A percentile compares a stretch with the other conserved stretches of the same genome.
These are phyloP conservation scores for Ulota crispa DNA, from an alignment of 225 moss, liverwort and hornwort species.

Conservation along the genomic window DNA sequence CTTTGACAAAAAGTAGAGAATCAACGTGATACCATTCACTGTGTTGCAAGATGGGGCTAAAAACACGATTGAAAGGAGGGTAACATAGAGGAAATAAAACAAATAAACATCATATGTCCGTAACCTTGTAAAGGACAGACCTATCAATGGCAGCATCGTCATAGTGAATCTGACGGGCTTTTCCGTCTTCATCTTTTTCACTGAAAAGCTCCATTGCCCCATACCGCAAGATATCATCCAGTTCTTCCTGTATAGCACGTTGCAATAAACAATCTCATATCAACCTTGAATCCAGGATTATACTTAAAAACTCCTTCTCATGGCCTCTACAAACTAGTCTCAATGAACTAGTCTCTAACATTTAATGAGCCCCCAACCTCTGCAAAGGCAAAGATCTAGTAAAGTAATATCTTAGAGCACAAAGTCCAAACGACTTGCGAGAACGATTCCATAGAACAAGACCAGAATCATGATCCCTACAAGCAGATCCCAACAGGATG, in stretches of 20 bases:
- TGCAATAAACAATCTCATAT: slow-evolving; percentile 2
- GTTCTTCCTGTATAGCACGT: slow-evolving; percentile 65
- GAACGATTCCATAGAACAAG: slow-evolving; percentile 1
- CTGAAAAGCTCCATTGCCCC: slow-evolving; percentile 88
- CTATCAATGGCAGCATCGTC: slow-evolving; percentile 96
- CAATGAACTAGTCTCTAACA: background rate
- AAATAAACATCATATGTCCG: background rate
- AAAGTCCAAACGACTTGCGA: background rate
- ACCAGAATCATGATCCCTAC: background rate
- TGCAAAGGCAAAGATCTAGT: slow-evolving; percentile 1
- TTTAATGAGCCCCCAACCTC: background rate
- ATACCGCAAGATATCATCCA: slow-evolving; percentile 92
- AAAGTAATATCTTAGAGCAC: background rate
- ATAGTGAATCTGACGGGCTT: slow-evolving; percentile 81
- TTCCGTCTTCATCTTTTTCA: slow-evolving; percentile 70
- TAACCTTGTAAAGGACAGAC: slow-evolving; percentile 30
- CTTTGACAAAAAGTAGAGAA: background rate
- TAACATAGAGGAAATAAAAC: background rate
- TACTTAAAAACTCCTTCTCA: background rate
- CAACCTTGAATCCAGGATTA: background rate
- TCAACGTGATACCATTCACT: background rate
- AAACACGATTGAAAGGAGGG: background rate
- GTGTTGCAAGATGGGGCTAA: background rate
- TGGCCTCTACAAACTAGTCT: background rate
- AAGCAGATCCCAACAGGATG: background rate